Evolutionary conservation across 352 stramenopile genomes (phyloP).

Genomic region (Aphanomyces invadans): DNA sequence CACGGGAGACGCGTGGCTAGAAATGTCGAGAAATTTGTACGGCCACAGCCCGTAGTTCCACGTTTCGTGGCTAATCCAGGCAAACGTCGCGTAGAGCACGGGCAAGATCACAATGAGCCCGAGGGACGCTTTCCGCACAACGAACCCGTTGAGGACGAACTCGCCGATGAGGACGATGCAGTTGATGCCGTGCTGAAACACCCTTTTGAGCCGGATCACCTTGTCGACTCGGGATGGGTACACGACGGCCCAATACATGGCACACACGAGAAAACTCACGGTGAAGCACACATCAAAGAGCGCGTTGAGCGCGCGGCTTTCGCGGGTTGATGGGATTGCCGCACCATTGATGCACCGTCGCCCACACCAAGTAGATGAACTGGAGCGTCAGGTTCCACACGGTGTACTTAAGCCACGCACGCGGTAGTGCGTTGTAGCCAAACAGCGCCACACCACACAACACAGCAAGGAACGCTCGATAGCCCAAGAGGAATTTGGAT

Average conservation of each 20-base stretch:
- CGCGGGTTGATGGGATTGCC: neutral
- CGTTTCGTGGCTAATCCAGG: slow-evolving; percentile 10
- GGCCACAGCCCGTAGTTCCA: slow-evolving; percentile 14
- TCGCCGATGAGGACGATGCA: slow-evolving; percentile 9
- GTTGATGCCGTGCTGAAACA: slow-evolving; percentile 19
- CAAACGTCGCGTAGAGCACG: slow-evolving; percentile 7
- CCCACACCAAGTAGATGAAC: slow-evolving; percentile 9
- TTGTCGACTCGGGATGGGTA: neutral
- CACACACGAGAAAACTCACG: slow-evolving; percentile 14
- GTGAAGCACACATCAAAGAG: slow-evolving; percentile 14
- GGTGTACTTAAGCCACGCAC: slow-evolving; percentile 6
- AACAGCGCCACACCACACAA: neutral
- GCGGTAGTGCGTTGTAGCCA: neutral
- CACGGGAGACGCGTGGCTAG: neutral
- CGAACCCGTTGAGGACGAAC: slow-evolving; percentile 15
- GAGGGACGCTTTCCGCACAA: neutral
- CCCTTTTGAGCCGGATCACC: neutral
- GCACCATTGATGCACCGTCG: neutral
- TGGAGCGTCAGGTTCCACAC: slow-evolving; percentile 23
- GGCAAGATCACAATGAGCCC: slow-evolving; percentile 11
- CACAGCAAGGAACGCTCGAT: neutral
- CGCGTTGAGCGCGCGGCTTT: slow-evolving; percentile 4
- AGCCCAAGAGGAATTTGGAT: neutral
- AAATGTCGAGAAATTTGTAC: slow-evolving; percentile 16
- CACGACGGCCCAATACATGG: slow-evolving; percentile 17